Evolutionary conservation across 176 grass and related monocot genomes (phyloP).

Genomic region (Neostapfia colusana): DNA sequence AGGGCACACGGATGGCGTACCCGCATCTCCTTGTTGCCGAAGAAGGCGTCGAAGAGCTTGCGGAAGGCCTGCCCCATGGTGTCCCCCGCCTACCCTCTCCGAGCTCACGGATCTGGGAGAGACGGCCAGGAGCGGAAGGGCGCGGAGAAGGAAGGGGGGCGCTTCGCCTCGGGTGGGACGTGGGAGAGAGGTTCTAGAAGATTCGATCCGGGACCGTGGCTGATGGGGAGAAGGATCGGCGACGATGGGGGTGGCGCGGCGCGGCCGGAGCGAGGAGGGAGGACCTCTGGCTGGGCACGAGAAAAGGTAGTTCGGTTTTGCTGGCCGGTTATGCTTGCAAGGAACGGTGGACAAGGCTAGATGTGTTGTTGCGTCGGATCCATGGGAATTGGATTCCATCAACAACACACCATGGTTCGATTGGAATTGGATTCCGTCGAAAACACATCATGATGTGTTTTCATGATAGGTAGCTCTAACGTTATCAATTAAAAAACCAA

Average conservation of each 20-base stretch:
- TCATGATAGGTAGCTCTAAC: too few species aligned
- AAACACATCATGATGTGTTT: too few species aligned
- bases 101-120: not conserved
- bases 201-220: not conserved
- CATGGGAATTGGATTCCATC: not conserved
- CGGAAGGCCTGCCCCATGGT: slow-evolving; percentile 94
- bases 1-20: slow-evolving; percentile 21
- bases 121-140: not conserved
- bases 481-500: too few species aligned
- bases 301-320: not conserved
- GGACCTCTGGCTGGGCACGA: not conserved
- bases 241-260: not conserved
- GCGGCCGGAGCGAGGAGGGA: slow-evolving; percentile 11
- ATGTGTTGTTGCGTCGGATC: not conserved
- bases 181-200: slow-evolving; percentile 32
- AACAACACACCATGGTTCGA: not conserved
- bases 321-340: not conserved
- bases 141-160: not conserved
- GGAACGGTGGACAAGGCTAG: not conserved
- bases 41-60: slow-evolving; percentile 98
- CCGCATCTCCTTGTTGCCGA: slow-evolving; percentile 94
- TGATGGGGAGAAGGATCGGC: slow-evolving; percentile 11
- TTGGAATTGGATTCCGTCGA: too few species aligned
- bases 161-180: not conserved
- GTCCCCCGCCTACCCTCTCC: not conserved